Evolutionary conservation across 2,329 filamentous ascomycete genomes (phyloP).

Genomic region (Hymenoscyphus linearis): DNA sequence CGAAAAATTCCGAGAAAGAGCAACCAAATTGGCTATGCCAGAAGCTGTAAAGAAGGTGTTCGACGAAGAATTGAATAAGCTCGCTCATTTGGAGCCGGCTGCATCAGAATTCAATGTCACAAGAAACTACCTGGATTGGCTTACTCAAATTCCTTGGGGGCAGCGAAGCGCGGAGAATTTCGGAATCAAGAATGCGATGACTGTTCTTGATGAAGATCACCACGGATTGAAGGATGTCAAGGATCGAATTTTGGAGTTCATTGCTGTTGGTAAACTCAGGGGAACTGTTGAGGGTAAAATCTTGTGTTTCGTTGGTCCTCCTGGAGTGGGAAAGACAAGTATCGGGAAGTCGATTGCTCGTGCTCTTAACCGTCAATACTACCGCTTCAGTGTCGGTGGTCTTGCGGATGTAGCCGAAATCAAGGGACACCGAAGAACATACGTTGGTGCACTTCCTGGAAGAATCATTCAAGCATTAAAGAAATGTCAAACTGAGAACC

Average conservation of each 20-base stretch:
- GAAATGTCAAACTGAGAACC: slow-evolving; percentile 98
- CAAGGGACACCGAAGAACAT: slow-evolving; percentile 94
- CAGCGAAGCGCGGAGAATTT: slow-evolving; percentile 95
- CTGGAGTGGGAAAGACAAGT: slow-evolving; percentile 96
- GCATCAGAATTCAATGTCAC: slow-evolving; percentile 99
- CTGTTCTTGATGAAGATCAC: slow-evolving; percentile 91
- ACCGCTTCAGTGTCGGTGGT: slow-evolving; percentile 95
- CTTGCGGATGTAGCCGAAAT: slow-evolving; percentile 97
- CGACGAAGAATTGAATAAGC: slow-evolving; percentile 95
- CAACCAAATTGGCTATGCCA: slow-evolving; percentile 89
- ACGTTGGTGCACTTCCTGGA: slow-evolving; percentile 90
- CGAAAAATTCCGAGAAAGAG: slow-evolving; percentile 96
- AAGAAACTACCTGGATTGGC: slow-evolving; percentile 96
- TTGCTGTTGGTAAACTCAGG: slow-evolving; percentile 92
- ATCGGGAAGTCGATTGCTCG: slow-evolving; percentile 97
- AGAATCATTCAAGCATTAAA: slow-evolving; percentile 97
- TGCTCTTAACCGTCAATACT: slow-evolving; percentile 92
- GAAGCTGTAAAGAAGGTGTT: slow-evolving; percentile 96
- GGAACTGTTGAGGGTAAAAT: slow-evolving; percentile 99
- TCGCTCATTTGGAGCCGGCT: slow-evolving; percentile 88
- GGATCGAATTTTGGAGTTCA: slow-evolving; percentile 96
- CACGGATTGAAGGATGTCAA: slow-evolving; percentile 97
- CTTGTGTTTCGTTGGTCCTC: slow-evolving; percentile 92
- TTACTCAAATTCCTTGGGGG: slow-evolving; percentile 97
- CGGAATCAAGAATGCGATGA: slow-evolving; percentile 83